Base-by-base conservation (phyloP, 179 eudicot species). In the Carnegiea gigantea region DNA sequence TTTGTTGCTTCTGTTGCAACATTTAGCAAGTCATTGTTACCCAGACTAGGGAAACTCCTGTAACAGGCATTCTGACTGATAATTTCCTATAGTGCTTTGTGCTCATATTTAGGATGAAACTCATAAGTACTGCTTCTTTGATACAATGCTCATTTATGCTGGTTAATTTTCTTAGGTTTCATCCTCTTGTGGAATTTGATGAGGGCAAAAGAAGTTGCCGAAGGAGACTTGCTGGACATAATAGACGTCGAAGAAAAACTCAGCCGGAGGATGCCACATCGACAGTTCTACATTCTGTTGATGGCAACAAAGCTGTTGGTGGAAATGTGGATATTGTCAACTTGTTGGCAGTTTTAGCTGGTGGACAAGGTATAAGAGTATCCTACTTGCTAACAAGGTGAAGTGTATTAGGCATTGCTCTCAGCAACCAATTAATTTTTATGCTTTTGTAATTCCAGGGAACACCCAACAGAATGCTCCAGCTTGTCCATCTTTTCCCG, bases 131-230 rank as follows among this genome's bases (percentile, higher is more conserved):
- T 62, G 28, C 68, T 21, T 62, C 13, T 65, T 65, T 65, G 38
- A 2, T 26, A 65, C 33, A 2, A 24, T 33, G n/a, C 44, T 70
- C 9, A 70, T 36, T 15, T 10, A 59, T 40, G 20, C 44, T 51
- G 78, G 92, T 48, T 75, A 23, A 36, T 30, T 68, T 80, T 70
- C 83, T 7, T 74, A 95, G 98, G 91, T 95, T 95, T 78, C 99
- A 93, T 80, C 91, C 98, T 17, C 86, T 95, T 77, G 83, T 80
- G 51, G 97, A 95, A 80, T 93, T 93, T 71, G 98, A 95, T n/a
- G 98, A 95, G 86, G 99, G 93, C 59, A 95, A 95, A 82, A 85
- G 98, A 81, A 95, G 99, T 90, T 95, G 99, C 76, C 86, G 99
- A 79, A 93, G 93, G 82, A 92, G 99, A 48, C 93, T 95, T n/a